These are phyloP conservation scores for Scheffersomyces ergatensis DNA, from an alignment of 805 yeast genomes.

Conservation along the genomic window DNA sequence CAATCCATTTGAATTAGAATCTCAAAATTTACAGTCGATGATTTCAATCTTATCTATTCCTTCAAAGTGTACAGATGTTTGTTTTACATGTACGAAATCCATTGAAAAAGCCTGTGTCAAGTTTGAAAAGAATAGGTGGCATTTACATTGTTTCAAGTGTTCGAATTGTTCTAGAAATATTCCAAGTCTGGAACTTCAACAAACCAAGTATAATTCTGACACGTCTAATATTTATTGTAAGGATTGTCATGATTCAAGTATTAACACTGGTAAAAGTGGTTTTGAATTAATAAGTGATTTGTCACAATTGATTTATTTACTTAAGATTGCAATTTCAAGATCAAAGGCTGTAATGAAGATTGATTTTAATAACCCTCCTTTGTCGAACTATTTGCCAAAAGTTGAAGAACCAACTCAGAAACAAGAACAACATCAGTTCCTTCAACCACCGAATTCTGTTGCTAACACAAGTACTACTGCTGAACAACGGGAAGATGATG, in stretches of 20 bases:
- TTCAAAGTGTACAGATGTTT: slow-evolving; percentile 68
- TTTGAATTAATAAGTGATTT: slow-evolving; percentile 66
- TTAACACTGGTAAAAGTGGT: slow-evolving; percentile 42
- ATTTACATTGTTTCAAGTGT: slow-evolving; percentile 70
- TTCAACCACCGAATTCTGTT: background rate
- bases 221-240: slow-evolving; percentile 50
- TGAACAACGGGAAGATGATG: background rate
- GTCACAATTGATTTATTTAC: slow-evolving; percentile 68
- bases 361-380: slow-evolving; percentile 5
- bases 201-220: slow-evolving; percentile 43
- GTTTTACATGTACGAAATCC: slow-evolving; percentile 67
- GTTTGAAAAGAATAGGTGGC: slow-evolving; percentile 72
- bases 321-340: slow-evolving; percentile 81
- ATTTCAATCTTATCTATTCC: slow-evolving; percentile 45
- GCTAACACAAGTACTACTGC: too few species aligned
- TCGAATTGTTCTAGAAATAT: slow-evolving; percentile 47
- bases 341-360: slow-evolving; percentile 59
- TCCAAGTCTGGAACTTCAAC: slow-evolving; percentile 34
- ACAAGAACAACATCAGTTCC: background rate
- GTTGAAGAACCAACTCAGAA: slow-evolving; percentile 1
- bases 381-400: slow-evolving; percentile 1
- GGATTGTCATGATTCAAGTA: slow-evolving; percentile 43
- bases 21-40: slow-evolving; percentile 7
- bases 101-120: slow-evolving; percentile 82
- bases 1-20: slow-evolving; percentile 11